Percentiles rank a stretch among this genome's conserved stretches.
Conservation (phyloP, 495 filamentous ascomycete genomes). For the Penicillium maclennaniae region DNA sequence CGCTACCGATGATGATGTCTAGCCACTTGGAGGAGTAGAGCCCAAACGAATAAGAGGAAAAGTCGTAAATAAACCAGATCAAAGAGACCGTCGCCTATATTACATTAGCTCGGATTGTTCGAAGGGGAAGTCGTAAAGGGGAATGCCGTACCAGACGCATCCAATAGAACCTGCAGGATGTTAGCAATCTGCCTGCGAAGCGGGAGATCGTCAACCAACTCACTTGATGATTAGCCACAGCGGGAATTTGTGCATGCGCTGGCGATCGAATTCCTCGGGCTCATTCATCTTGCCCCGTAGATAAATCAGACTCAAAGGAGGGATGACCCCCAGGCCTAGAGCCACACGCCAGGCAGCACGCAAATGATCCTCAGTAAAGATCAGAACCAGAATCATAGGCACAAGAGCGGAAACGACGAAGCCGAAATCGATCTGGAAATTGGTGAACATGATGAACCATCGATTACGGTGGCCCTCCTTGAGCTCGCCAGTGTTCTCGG, state of each 20-base stretch:
- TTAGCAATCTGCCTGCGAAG: neutral
- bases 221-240: slow-evolving; percentile 49
- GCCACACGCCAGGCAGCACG: slow-evolving; percentile 71
- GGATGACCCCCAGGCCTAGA: slow-evolving; percentile 75
- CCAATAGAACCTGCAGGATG: slow-evolving; percentile 46
- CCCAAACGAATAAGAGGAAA: slow-evolving; percentile 72
- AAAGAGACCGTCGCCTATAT: slow-evolving; percentile 62
- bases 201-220: slow-evolving; percentile 6
- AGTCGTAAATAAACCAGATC: slow-evolving; percentile 95
- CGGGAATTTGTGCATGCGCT: slow-evolving; percentile 53
- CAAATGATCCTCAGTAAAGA: slow-evolving; percentile 63
- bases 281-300: slow-evolving; percentile 74
- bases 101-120: slow-evolving; percentile 49
- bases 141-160: slow-evolving; percentile 34
- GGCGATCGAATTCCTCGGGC: slow-evolving; percentile 72
- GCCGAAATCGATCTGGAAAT: slow-evolving; percentile 79
- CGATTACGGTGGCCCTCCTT: slow-evolving; percentile 74
- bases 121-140: neutral
- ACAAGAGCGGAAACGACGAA: slow-evolving; percentile 75
- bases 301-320: slow-evolving; percentile 69
- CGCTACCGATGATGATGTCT: slow-evolving; percentile 54
- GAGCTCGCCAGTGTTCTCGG: slow-evolving; percentile 80
- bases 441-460: slow-evolving; percentile 94
- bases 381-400: slow-evolving; percentile 67
- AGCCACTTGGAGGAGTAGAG: slow-evolving; percentile 75